Evolutionary conservation across 345 rosid genomes (phyloP), one percentile per base, ranked within the genome.

Genomic region (Melaleuca alternifolia): DNA sequence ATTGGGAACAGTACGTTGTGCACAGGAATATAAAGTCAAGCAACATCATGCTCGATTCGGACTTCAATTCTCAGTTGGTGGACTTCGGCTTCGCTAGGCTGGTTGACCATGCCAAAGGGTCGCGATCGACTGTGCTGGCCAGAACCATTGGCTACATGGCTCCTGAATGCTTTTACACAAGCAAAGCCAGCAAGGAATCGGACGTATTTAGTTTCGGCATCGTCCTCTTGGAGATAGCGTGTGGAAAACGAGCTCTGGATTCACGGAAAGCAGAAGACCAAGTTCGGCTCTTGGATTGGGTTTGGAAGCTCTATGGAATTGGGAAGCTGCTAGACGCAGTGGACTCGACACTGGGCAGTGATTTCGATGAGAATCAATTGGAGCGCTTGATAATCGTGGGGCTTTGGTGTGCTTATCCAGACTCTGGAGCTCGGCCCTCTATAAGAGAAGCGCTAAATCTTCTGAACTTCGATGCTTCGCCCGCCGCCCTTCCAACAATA

Each of bases 331-430:
- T 85, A 20, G 89, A 82, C 1, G 88, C 46, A 1, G 88, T 87
- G 2, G 91, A 87, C 62, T 6, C 62, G 37, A 86, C 83, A 48
- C 79, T 89, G 2, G 3, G 24, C 6, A 11, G 14, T 16, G 83
- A 83, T 4, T 91, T 28, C 46, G 75, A 79, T 23, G 33, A 11
- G 59, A 48, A 86, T 24, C 57, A 89, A 50, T 53, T 89, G 87
- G 89, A 59, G 50, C 48, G 51, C 6, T 84, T 85, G 88, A 30
- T 90, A 51, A 26, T 83, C 1, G 85, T 87, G 5, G 83, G 91
- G 13, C 86, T 89, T 15, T 83, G 71, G 84, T 88, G 92, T 28
- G 89, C 85, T 10, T 87, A 89, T 48, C 89, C 88, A 0, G 50
- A 83, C 61, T 37, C 51, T 1, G 46, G 14, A 1, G 5, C 26